A percentile compares a stretch with the other conserved stretches of the same genome.
These are phyloP conservation scores for Kalanchoe fedtschenkoi DNA, from an alignment of 164 flowering plant genomes.

Conservation along the genomic window DNA sequence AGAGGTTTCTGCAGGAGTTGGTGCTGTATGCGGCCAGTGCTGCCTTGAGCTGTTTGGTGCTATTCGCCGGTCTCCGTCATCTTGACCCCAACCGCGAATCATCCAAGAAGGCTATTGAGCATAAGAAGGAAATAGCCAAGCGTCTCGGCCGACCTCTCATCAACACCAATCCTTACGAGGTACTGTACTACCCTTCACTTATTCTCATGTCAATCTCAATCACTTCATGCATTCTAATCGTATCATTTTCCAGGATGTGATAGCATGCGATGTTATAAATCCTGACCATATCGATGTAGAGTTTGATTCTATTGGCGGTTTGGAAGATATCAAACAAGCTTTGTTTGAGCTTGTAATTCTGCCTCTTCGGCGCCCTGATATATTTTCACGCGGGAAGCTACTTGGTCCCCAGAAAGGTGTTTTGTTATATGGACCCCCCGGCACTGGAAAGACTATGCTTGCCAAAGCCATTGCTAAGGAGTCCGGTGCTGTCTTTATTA, in stretches of 20 bases:
- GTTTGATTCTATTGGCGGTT: constrained; percentile 73
- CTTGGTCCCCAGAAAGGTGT: constrained; percentile 87
- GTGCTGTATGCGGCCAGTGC: constrained; percentile 81
- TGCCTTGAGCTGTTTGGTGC: constrained; percentile 67
- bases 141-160: constrained; percentile 84
- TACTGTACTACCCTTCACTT: constrained; percentile 4
- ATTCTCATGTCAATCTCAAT: too few species aligned
- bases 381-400: constrained; percentile 68
- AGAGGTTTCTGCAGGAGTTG: constrained; percentile 54
- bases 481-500: constrained; percentile 84
- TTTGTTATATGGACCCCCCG: constrained; percentile 69
- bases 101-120: constrained; percentile 66
- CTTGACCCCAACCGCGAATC: constrained; percentile 92
- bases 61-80: constrained; percentile 64
- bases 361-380: constrained; percentile 65
- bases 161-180: constrained; percentile 86
- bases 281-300: constrained; percentile 79
- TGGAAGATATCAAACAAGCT: constrained; percentile 62
- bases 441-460: constrained; percentile 77
- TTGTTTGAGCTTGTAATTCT: constrained; percentile 66
- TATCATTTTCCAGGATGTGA: too few species aligned
- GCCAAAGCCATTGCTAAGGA: constrained; percentile 92
- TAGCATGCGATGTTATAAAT: constrained; percentile 83
- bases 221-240: too few species aligned
- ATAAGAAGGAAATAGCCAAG: constrained; percentile 79